These are phyloP conservation scores for Pseudopithomyces maydicus DNA, from an alignment of 2,329 filamentous ascomycete species.

Conservation along the genomic window DNA sequence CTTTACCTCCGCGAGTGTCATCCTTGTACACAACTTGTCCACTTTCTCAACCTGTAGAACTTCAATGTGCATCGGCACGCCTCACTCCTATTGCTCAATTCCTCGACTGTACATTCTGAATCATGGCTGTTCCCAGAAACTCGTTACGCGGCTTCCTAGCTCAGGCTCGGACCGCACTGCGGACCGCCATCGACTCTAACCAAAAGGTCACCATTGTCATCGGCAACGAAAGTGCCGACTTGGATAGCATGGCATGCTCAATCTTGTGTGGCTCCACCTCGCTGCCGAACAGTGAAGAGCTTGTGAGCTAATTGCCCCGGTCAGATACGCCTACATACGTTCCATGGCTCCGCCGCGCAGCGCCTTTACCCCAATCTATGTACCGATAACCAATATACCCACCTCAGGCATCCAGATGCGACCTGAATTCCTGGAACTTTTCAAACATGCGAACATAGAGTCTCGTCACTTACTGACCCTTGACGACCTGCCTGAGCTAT, in stretches of 20 bases:
- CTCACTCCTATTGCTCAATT: not conserved
- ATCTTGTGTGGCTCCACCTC: constrained; percentile 44
- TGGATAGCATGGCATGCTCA: constrained; percentile 79
- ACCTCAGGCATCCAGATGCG: constrained; percentile 71
- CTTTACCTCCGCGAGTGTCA: constrained; percentile 8
- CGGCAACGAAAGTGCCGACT: constrained; percentile 66
- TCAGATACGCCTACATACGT: constrained; percentile 71
- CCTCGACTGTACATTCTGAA: not conserved
- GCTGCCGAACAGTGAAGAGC: not conserved
- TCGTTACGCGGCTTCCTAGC: constrained; percentile 54
- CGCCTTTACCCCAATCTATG: constrained; percentile 60
- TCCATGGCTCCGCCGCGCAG: constrained; percentile 59
- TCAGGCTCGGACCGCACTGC: constrained; percentile 51
- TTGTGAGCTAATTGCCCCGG: not conserved
- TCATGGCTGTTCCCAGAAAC: constrained; percentile 51
- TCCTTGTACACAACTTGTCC: not conserved
- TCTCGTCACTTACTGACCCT: constrained; percentile 69
- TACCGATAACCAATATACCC: constrained; percentile 75
- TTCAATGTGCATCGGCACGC: not conserved
- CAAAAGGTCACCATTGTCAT: constrained; percentile 56
- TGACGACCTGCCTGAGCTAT: constrained; percentile 60
- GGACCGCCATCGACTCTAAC: constrained; percentile 45
- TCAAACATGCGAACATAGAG: constrained; percentile 64
- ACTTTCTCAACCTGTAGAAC: too few species aligned
- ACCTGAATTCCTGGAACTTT: constrained; percentile 71